Evolutionary conservation across 2,329 filamentous ascomycete genomes (phyloP), one percentile per base, ranked within the genome.

Genomic region (Herpotrichia juniperi): DNA sequence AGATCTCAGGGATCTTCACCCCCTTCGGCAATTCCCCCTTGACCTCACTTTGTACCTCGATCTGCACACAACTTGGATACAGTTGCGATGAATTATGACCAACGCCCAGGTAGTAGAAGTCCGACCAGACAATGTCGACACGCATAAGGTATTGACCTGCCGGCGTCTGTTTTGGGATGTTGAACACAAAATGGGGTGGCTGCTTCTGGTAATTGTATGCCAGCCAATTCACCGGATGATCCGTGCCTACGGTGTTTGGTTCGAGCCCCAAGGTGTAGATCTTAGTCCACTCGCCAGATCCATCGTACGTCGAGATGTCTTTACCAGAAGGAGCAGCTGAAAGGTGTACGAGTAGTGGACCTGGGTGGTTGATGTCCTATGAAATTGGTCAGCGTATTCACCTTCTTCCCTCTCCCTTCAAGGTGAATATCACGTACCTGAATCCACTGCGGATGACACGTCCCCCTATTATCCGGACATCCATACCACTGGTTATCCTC

Each of bases 51-150:
- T 32, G 42, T 3, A 59, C 42, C 14, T 57, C 42, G 4, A 59
- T 44, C n/a, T 59, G 57, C 35, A 46, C 57, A 47, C 57, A 59
- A 19, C 34, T 35, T 2, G 53, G 57, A 45, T 59, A 59, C 32
- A 57, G 28, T 26, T 59, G 51, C 6, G 42, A 42, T 19, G 30
- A 26, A 35, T 17, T 45, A 22, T 24, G 25, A 2, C n/a, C 3
- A 2, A 28, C 28, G 2, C 22, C 22, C 32, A 42, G 5, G 25
- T 26, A 26, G 3, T 22, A 30, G 9, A 47, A 40, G 4, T 44
- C 44, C 2, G 50, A 35, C 56, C 53, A 58, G 17, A 53, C 32
- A 14, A 53, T 22, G 22, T 58, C 52, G 12, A 55, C 43, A 19
- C 54, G 54, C 48, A 59, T 42, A 5, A 59, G 54, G 26, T 59